A percentile compares a stretch with the other conserved stretches of the same genome.
Conservation (phyloP, 306 rosid genomes). For the Trifolium pratense region DNA sequence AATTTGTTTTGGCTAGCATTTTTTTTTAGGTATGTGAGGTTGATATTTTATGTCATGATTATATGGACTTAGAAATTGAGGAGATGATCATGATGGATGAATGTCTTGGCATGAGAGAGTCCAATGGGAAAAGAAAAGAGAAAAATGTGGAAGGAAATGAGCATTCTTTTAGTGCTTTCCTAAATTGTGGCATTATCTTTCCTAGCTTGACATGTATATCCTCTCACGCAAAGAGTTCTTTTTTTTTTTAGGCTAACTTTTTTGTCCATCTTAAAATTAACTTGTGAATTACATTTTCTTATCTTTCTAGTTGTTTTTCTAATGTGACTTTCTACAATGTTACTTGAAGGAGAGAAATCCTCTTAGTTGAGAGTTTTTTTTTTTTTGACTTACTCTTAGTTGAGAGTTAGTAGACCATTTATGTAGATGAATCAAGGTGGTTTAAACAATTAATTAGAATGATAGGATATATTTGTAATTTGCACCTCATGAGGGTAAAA, state of each 20-base stretch:
- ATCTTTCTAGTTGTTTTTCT: too few relatives aligned
- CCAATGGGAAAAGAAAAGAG: conserved; percentile 37
- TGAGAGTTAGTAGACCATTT: too few relatives aligned
- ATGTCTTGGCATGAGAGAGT: conserved; percentile 17
- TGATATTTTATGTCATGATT: conserved; percentile 14
- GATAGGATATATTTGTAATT: too few relatives aligned
- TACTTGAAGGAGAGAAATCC: too few relatives aligned
- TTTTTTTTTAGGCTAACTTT: background rate
- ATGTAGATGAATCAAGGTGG: too few relatives aligned
- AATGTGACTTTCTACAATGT: too few relatives aligned
- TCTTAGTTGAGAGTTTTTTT: too few relatives aligned
- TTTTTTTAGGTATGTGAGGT: conserved; percentile 11
- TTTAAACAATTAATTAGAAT: too few relatives aligned
- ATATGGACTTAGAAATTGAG: conserved; percentile 36
- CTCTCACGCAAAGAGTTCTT: background rate
- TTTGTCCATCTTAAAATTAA: background rate
- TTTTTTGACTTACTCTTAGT: too few relatives aligned
- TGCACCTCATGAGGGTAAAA: too few relatives aligned
- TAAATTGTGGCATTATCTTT: conserved; percentile 20
- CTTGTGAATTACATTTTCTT: too few relatives aligned
- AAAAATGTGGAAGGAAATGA: conserved; percentile 29
- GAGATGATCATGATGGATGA: conserved; percentile 1
- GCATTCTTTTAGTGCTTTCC: conserved; percentile 49
- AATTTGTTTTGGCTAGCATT: conserved; percentile 24
- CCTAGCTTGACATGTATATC: conserved; percentile 5